Conservation (phyloP, 306 rosid genomes). For the Gleditsia sinensis region DNA sequence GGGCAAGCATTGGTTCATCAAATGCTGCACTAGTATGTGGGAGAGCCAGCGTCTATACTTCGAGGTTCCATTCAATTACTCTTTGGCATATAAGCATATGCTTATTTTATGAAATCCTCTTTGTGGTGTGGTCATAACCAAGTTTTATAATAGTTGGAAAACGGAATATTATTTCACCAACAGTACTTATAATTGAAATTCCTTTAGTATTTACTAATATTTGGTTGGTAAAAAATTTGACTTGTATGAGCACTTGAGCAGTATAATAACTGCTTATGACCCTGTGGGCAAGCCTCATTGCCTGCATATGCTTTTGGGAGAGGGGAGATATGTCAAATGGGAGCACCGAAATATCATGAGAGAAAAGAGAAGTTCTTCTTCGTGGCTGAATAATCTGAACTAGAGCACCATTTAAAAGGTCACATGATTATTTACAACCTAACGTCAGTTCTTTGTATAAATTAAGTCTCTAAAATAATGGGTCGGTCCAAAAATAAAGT, state of each 20-base stretch:
- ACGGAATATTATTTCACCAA: not conserved
- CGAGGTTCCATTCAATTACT: not conserved
- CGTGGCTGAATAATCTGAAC: not conserved
- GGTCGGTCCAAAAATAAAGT: too few species aligned
- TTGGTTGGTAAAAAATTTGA: not conserved
- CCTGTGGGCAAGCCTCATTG: not conserved
- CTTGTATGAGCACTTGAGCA: not conserved
- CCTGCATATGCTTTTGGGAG: not conserved
- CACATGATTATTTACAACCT: not conserved
- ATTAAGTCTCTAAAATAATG: not conserved
- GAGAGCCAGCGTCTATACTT: not conserved
- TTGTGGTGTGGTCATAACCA: not conserved
- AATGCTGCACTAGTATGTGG: not conserved
- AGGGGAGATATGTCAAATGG: not conserved
- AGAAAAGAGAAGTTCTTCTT: not conserved
- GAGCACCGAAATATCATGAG: constrained; percentile 1
- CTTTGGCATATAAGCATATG: too few species aligned
- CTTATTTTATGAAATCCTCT: not conserved
- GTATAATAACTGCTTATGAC: not conserved
- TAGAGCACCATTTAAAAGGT: not conserved
- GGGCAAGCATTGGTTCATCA: not conserved
- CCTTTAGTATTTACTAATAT: not conserved
- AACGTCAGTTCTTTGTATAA: not conserved
- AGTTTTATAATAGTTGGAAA: not conserved
- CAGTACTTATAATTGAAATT: not conserved